Evolutionary conservation across 2,329 filamentous ascomycete genomes (phyloP), one percentile per base, ranked within the genome.

Genomic region (Pyrenochaeta sp.): DNA sequence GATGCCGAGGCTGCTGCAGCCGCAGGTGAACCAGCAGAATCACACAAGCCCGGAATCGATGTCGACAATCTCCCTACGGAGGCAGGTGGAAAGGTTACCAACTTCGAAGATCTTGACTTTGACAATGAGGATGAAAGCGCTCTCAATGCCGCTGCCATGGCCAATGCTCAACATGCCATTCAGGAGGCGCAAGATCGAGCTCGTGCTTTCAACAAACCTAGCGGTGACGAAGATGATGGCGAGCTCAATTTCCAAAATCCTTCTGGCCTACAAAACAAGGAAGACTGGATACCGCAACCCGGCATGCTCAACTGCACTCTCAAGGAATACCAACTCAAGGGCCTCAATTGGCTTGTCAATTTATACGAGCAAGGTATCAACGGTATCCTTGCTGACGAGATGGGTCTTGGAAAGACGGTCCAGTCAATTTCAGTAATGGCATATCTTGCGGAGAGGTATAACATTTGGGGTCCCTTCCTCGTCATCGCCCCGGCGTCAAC

Each of bases 191-290:
- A 97, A 75, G 88, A 92, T 74, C 93, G 95, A 75, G 95, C 95
- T 0, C 88, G 92, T 45, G 91, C 91, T 9, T 99, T 99, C 83
- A 96, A 98, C 79, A 88, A 92, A 47, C 63, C 65, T 56, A 82
- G 83, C 9, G 67, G 64, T 2, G 63, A 69, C 7, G 61, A 65
- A 21, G 81, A 97, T 54, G 93, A 97, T 69, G 94, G 93, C 66
- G 95, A 99, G 79, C 91, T 99, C 90, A 99, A 99, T 79, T 99
- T 99, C 82, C 95, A 99, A 79, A 98, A 99, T 74, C 95, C 95
- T 0, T 95, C 93, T 3, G 95, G 94, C 69, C 84, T 99, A 67
- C 94, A 94, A 67, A 93, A 95, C 67, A 92, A 97, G 63, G 91
- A 97, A 69, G 66, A 73, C 43, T 73, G 68, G 63, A 92, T 99